phyloP scores from a whole-genome alignment of 2,329 filamentous ascomycete genomes.

The Phaeosphaeria sp. region DNA sequence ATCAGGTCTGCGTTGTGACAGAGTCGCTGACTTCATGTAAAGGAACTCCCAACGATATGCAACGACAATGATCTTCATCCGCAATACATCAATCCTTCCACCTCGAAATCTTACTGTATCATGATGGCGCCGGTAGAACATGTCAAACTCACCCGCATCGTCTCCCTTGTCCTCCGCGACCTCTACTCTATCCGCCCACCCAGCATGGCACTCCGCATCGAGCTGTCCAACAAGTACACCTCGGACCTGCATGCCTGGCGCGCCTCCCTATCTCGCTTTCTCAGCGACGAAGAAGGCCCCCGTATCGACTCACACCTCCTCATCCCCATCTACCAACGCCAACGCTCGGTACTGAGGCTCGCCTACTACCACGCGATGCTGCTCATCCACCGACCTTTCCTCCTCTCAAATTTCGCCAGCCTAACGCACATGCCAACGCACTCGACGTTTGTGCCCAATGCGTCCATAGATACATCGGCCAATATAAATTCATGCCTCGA shows the following conservation, averaged over 20 bases:
- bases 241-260: constrained; percentile 55
- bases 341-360: constrained; percentile 61
- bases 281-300: constrained; percentile 40
- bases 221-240: constrained; percentile 52
- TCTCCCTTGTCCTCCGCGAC: constrained; percentile 53
- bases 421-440: constrained; percentile 40
- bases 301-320: constrained; percentile 52
- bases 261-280: constrained; percentile 52
- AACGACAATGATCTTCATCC: constrained; percentile 42
- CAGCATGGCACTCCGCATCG: constrained; percentile 37
- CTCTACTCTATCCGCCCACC: constrained; percentile 52
- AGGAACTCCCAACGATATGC: constrained; percentile 46
- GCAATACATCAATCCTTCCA: constrained; percentile 34
- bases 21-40: background rate
- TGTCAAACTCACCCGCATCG: constrained; percentile 53
- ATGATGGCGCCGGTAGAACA: constrained; percentile 57
- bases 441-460: constrained; percentile 16
- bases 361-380: constrained; percentile 64
- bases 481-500: constrained; percentile 55
- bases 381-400: constrained; percentile 62
- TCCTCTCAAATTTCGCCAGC: constrained; percentile 53
- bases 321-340: constrained; percentile 59
- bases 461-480: constrained; percentile 25
- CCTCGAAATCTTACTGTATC: constrained; percentile 42
- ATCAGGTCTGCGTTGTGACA: background rate